These are phyloP conservation scores for Skeletonema tropicum DNA, from an alignment of 108 stramenopile genomes.

Conservation along the genomic window DNA sequence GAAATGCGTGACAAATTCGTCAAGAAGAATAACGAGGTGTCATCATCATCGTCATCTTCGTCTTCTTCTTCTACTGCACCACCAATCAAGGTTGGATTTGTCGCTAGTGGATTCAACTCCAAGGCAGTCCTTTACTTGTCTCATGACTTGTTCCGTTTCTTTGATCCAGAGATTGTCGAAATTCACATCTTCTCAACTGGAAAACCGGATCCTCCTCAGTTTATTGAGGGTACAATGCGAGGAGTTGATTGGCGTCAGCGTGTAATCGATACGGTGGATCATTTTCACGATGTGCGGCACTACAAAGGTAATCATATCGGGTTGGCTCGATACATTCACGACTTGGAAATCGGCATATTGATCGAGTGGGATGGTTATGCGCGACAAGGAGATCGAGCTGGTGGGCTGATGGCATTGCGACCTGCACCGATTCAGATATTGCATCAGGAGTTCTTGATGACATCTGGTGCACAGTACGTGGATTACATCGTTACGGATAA, in stretches of 20 bases:
- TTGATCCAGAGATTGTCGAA: conserved; percentile 71
- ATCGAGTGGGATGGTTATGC: conserved; percentile 91
- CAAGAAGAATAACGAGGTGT: conserved; percentile 25
- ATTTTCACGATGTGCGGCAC: conserved; percentile 76
- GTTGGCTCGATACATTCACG: conserved; percentile 72
- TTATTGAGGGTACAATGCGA: conserved; percentile 77
- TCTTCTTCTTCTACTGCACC: neutral
- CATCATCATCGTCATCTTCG: neutral
- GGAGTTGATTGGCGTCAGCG: conserved; percentile 88
- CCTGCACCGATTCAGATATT: conserved; percentile 84
- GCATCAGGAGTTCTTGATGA: conserved; percentile 87
- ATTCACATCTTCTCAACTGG: conserved; percentile 83
- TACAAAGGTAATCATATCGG: conserved; percentile 66
- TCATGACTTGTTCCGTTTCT: conserved; percentile 89
- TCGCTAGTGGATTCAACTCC: conserved; percentile 81
- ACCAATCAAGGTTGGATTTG: conserved; percentile 69
- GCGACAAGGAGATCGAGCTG: conserved; percentile 81
- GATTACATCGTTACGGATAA: conserved; percentile 85
- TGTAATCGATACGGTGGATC: conserved; percentile 70
- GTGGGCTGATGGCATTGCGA: conserved; percentile 79
- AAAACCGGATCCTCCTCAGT: conserved; percentile 64
- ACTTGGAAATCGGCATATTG: conserved; percentile 75
- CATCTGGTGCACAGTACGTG: conserved; percentile 80
- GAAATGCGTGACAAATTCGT: conserved; percentile 49
- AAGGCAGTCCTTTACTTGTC: conserved; percentile 87